Evolutionary conservation across 2,329 filamentous ascomycete species (phyloP).

Genomic region (Chaetomium globosum): DNA sequence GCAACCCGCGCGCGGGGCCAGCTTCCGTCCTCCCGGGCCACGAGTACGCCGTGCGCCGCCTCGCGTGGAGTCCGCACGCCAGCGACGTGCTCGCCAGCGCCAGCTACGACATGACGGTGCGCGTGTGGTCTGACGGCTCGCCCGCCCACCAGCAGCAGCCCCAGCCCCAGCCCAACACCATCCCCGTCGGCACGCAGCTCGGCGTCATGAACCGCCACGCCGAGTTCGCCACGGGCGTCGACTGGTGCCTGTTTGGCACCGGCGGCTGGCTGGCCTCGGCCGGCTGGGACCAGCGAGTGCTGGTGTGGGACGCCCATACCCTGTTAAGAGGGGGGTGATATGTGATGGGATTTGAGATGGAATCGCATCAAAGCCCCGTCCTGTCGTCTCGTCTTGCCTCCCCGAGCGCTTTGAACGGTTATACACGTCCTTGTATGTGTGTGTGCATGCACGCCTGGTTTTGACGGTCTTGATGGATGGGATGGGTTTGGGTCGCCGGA

Average conservation of each 20-base stretch:
- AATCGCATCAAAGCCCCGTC: too few relatives aligned
- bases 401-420: neutral
- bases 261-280: constrained; percentile 95
- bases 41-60: constrained; percentile 81
- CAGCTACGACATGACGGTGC: constrained; percentile 97
- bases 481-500: neutral
- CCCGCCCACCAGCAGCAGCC: constrained; percentile 41
- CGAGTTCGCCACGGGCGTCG: constrained; percentile 93
- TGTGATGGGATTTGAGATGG: too few relatives aligned
- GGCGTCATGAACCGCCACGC: constrained; percentile 91
- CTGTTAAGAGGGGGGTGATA: constrained; percentile 39
- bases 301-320: constrained; percentile 84
- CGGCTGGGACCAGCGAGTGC: constrained; percentile 88
- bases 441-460: too few relatives aligned
- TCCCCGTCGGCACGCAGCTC: constrained; percentile 67
- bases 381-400: neutral
- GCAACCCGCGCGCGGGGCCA: constrained; percentile 73
- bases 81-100: constrained; percentile 83
- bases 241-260: constrained; percentile 95
- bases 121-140: constrained; percentile 80
- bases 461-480: neutral
- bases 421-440: neutral
- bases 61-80: constrained; percentile 94
- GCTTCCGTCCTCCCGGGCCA: constrained; percentile 77
- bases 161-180: constrained; percentile 41